Percentiles rank a stretch among this genome's conserved stretches.
Conservation (phyloP, 352 stramenopile species). For the Phytophthora cactorum region DNA sequence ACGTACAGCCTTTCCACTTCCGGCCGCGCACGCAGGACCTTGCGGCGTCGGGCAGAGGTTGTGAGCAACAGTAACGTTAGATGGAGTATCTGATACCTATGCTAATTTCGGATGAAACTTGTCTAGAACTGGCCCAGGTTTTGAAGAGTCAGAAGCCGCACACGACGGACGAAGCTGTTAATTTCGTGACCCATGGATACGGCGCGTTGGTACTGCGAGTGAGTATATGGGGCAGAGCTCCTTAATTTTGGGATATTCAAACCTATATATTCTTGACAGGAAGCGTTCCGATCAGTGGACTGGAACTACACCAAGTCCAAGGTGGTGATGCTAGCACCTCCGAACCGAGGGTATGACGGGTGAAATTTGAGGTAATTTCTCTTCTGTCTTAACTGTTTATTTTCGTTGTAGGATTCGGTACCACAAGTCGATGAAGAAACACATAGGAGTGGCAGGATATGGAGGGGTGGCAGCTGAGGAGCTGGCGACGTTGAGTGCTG, state of each 20-base stretch:
- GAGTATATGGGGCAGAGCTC: neutral
- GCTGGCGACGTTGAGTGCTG: constrained; percentile 43
- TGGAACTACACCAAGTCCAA: constrained; percentile 80
- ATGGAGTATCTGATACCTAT: constrained; percentile 4
- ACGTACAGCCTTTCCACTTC: constrained; percentile 62
- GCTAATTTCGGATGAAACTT: constrained; percentile 1
- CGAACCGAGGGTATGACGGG: constrained; percentile 62
- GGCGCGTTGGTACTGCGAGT: constrained; percentile 71
- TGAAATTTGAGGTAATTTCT: neutral
- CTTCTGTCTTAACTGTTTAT: neutral
- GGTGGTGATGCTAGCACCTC: constrained; percentile 74
- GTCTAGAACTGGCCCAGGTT: constrained; percentile 51
- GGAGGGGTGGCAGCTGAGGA: constrained; percentile 69
- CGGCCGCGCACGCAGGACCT: constrained; percentile 46
- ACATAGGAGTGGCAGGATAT: constrained; percentile 58
- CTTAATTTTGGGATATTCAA: constrained; percentile 3
- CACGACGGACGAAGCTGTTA: constrained; percentile 53
- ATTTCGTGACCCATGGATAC: constrained; percentile 82
- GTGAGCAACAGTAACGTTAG: constrained; percentile 7
- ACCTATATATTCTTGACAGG: constrained; percentile 36
- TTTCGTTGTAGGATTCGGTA: constrained; percentile 53
- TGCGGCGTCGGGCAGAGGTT: constrained; percentile 43
- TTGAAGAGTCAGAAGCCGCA: constrained; percentile 70
- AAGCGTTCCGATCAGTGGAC: constrained; percentile 73
- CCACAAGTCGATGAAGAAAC: constrained; percentile 64